Base-by-base conservation (phyloP, 805 yeast species). In the Phaffomyces thermotolerans region DNA sequence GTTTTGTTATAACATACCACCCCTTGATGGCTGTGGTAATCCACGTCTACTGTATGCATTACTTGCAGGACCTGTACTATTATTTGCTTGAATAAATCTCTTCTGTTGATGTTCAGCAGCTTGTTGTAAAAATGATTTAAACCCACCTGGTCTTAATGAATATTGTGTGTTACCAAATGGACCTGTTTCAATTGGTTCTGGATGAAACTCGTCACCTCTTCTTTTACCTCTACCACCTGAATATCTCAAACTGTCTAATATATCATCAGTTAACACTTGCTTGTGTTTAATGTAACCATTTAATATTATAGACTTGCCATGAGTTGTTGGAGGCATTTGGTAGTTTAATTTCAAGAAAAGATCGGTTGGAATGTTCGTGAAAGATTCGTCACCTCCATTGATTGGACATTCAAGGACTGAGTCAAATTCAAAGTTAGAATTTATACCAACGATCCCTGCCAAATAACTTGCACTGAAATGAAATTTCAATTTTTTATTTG, bases 221-320 rank as follows among this genome's bases (percentile, higher is more conserved):
- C 66, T 62, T 17, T 53, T 42, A 41, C 59, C 50, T 12, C 70
- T 63, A 31, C 63, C 60, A 39, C 67, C 64, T 32, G 77, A 78
- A 52, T 78, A 73, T 29, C 72, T 55, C 13, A 87, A 68, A 10
- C 72, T 65, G 49, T 82, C 87, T 44, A 71, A 75, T 53, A 90
- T 97, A 39, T 81, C 82, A 34, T 75, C 76, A 5, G 78, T 78
- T 37, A 91, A 66, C 8, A 81, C 80, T 17, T 71, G 69, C 31
- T 66, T 65, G 46, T 79, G 82, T 6, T 88, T 74, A 47, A 79
- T 77, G 56, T 69, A 87, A 0, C 97, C 97, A 37, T 81, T 84
- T 50, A 91, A 62, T 20, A 91, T 67, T 84, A 93, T 84, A 2
- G 95, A 83, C 59, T 91, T 93, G 29, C 88, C 82, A 3, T 43